Percentiles rank a stretch among this genome's conserved stretches.
Conservation (phyloP, 768 basidiomycete species). For the Calocybe gangraenosa region DNA sequence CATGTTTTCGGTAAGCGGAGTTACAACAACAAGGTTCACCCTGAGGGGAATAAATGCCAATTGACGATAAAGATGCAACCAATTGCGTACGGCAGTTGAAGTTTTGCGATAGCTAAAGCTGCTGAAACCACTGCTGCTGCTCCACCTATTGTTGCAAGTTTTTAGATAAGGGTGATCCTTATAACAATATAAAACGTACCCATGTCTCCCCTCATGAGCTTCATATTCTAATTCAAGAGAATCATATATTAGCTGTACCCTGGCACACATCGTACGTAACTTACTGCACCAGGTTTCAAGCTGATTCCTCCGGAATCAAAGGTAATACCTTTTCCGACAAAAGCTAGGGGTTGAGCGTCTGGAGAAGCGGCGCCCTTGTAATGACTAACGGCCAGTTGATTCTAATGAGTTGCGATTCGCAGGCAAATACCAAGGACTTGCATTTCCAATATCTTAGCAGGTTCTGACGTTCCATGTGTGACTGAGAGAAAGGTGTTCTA, state of each 20-base stretch:
- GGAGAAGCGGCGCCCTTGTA: slow-evolving; percentile 71
- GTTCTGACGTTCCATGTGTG: slow-evolving; percentile 75
- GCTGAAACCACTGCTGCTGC: slow-evolving; percentile 76
- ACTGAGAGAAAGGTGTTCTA: slow-evolving; percentile 86
- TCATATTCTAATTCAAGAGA: slow-evolving; percentile 55
- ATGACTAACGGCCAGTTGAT: slow-evolving; percentile 41
- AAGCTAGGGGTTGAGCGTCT: slow-evolving; percentile 57
- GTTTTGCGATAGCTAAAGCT: slow-evolving; percentile 74
- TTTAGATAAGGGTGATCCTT: neutral
- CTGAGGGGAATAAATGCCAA: slow-evolving; percentile 28
- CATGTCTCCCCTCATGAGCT: slow-evolving; percentile 86
- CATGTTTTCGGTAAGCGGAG: slow-evolving; percentile 83
- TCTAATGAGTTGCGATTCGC: neutral
- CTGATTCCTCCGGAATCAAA: slow-evolving; percentile 90
- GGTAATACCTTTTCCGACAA: slow-evolving; percentile 88
- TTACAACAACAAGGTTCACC: slow-evolving; percentile 69
- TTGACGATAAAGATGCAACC: neutral
- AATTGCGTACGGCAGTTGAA: slow-evolving; percentile 65
- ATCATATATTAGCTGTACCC: neutral
- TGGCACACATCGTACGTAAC: slow-evolving; percentile 17
- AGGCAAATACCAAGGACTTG: slow-evolving; percentile 22
- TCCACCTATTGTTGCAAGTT: slow-evolving; percentile 47
- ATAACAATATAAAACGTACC: slow-evolving; percentile 33
- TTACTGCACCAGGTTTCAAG: slow-evolving; percentile 68
- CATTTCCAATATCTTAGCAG: slow-evolving; percentile 87